Base-by-base conservation (phyloP, 257 asterid genomes). In the Solanum acaule region DNA sequence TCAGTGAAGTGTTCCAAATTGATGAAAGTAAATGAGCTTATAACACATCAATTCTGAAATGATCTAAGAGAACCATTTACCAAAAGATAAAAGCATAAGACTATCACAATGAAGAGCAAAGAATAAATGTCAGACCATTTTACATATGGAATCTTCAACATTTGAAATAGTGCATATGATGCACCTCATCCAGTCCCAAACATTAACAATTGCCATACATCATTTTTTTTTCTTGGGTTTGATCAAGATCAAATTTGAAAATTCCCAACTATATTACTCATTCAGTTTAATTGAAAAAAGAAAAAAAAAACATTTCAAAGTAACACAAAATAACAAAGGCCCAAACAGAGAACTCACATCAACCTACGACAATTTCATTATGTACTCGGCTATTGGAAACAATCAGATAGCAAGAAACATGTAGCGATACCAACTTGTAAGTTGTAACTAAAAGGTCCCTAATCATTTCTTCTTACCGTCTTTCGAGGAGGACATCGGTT, bases 401-500 rank as follows among this genome's bases (percentile, higher is more conserved):
- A 38, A 16, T 13, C 52, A 49, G 38, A 40, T 33, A 27, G 61
- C 29, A 46, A 46, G 86, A 81, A 81, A 81, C 18, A 46, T 46
- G 70, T 29, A 31, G n/a, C 0, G 16, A 6, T 25, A 59, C 35
- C 72, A 61, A 73, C 20, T 63, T 18, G 20, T 34, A 61, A 73
- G 14, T 63, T 18, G 20, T 34, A n/a, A 37, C 27, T 90, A 52
- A 67, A 29, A 37, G 15, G 25, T 71, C 38, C 79, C 37, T 77
- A 86, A 29, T 85, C 35, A 49, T 46, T 46, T 52, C 2, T 23
- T 73, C 93, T 92, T 89, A 91, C 90, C 92, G 56, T 93, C 95
- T 90, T 93, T 93, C 6, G 93, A 92, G 59, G 93, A 91, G 42
- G 95, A 88, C 34, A 92, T 73, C 44, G 93, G 90, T 89, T 86